Conservation (phyloP, 306 rosid species). For the Notholithocarpus densiflorus region DNA sequence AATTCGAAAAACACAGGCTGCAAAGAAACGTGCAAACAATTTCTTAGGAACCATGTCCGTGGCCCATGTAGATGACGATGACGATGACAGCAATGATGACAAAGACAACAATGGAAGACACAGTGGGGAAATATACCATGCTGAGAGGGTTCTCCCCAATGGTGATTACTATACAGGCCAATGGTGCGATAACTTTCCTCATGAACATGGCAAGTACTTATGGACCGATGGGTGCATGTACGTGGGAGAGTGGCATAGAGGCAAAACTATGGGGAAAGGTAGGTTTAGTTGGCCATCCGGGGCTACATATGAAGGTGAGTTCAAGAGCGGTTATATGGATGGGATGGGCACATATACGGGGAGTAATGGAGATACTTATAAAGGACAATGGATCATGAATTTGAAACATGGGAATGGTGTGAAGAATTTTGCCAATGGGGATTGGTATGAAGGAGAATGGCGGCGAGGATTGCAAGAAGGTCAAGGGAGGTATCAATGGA, state of each 20-base stretch:
- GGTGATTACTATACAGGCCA: constrained; percentile 88
- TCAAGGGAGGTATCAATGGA: constrained; percentile 74
- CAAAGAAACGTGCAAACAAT: constrained; percentile 81
- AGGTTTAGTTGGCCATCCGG: constrained; percentile 95
- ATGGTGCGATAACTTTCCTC: constrained; percentile 78
- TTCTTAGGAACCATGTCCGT: constrained; percentile 54
- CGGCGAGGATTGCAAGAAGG: constrained; percentile 65
- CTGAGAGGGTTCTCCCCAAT: constrained; percentile 70
- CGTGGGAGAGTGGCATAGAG: constrained; percentile 76
- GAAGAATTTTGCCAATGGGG: constrained; percentile 57
- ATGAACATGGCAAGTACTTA: constrained; percentile 73
- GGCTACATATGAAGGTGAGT: constrained; percentile 89
- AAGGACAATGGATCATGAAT: constrained; percentile 80
- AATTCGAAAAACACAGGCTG: constrained; percentile 72
- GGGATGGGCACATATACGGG: constrained; percentile 68
- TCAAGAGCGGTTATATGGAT: constrained; percentile 77
- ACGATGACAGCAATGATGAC: constrained; percentile 1
- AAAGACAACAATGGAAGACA: constrained; percentile 22
- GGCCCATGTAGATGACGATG: constrained; percentile 29
- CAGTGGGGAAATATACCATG: constrained; percentile 34
- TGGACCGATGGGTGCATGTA: constrained; percentile 95
- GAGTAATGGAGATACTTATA: constrained; percentile 62
- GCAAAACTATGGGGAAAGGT: constrained; percentile 75
- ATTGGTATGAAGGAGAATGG: constrained; percentile 89
- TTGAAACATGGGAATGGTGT: constrained; percentile 76